Percentiles rank a stretch among this genome's conserved stretches.
Conservation (phyloP, 208 protist genomes). For the Leishmania major region DNA sequence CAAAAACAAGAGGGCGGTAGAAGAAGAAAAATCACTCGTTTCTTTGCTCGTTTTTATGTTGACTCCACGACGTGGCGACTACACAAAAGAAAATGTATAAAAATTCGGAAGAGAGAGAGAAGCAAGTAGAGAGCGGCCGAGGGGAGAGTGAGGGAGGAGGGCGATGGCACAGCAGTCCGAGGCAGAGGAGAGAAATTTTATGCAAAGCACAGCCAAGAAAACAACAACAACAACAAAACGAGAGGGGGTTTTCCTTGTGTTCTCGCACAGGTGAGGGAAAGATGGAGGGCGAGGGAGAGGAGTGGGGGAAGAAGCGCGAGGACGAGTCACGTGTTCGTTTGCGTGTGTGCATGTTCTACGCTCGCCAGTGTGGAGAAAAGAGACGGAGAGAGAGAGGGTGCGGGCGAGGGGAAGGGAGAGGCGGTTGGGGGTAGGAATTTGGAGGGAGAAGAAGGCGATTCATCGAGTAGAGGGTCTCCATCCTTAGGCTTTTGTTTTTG, state of each 20-base stretch:
- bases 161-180: no score
- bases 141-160: no score
- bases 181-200: no score
- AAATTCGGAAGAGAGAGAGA: background rate
- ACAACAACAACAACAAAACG: no score
- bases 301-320: background rate
- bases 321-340: background rate
- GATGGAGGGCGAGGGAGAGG: background rate
- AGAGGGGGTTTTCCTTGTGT: no score
- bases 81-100: background rate
- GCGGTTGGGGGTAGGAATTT: background rate
- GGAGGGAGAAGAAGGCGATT: background rate
- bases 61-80: background rate
- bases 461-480: background rate
- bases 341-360: background rate
- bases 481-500: no score
- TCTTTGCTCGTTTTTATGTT: background rate
- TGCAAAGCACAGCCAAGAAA: no score
- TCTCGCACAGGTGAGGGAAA: no score
- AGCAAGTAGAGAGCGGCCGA: background rate
- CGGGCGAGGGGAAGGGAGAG: background rate
- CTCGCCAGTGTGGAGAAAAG: background rate
- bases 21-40: background rate
- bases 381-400: background rate
- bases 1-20: background rate